Conservation (phyloP, 1,284 basidiomycete species). For the Ganoderma leucocontextum region DNA sequence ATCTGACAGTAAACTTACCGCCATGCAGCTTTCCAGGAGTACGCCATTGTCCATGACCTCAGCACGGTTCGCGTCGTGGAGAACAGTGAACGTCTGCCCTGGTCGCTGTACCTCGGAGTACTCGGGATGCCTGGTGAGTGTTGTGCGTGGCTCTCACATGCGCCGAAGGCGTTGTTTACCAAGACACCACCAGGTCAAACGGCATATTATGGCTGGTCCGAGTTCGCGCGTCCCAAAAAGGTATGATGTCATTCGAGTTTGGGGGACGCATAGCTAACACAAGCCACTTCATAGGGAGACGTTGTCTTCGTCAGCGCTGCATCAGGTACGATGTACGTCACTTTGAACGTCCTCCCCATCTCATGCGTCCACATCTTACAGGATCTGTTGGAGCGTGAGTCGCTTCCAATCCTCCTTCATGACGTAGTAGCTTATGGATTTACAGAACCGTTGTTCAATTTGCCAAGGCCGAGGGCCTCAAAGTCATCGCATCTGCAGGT, state of each 20-base stretch:
- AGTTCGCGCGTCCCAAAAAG: conserved; percentile 33
- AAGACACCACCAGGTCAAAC: conserved; percentile 31
- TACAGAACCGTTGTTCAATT: conserved; percentile 60
- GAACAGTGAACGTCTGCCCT: conserved; percentile 39
- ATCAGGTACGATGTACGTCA: conserved; percentile 16
- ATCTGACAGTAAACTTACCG: neutral
- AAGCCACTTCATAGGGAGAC: conserved; percentile 29
- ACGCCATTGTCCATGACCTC: conserved; percentile 28
- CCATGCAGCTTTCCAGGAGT: conserved; percentile 36
- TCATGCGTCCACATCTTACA: neutral
- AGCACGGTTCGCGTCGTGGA: conserved; percentile 28
- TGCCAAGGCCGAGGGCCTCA: conserved; percentile 69
- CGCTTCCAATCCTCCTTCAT: neutral
- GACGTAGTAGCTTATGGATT: neutral
- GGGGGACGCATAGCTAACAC: neutral
- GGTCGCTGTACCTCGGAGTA: conserved; percentile 44
- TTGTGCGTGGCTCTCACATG: neutral
- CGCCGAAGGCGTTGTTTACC: no score
- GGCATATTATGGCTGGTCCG: conserved; percentile 38
- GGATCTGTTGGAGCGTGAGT: conserved; percentile 34
- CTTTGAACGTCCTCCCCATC: neutral
- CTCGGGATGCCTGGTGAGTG: conserved; percentile 45
- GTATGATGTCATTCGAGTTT: neutral
- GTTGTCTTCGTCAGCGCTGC: conserved; percentile 36
- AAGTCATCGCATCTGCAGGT: conserved; percentile 80